Conservation (phyloP, 345 rosid species). For the Boechera divaricarpa region DNA sequence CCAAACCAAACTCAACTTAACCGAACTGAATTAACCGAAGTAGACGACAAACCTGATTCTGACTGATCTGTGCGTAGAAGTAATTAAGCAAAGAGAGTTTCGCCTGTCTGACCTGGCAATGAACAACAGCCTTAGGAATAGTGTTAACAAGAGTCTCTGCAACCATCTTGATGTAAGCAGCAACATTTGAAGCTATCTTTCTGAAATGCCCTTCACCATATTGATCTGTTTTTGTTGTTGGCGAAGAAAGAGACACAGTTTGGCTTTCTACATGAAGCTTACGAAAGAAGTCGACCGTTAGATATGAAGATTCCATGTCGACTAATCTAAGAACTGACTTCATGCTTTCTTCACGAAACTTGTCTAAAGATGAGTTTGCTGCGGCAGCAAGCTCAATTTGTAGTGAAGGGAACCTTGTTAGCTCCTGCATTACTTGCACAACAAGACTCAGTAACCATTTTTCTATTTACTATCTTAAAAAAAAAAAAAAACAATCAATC, state of each 20-base stretch:
- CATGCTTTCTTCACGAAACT: conserved; percentile 74
- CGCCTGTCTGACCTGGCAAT: conserved; percentile 84
- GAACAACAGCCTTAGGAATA: conserved; percentile 77
- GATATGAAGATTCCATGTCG: conserved; percentile 83
- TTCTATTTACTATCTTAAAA: neutral
- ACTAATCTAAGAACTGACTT: conserved; percentile 65
- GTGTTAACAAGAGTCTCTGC: conserved; percentile 66
- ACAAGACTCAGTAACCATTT: neutral
- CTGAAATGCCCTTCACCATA: conserved; percentile 64
- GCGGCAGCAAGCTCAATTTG: conserved; percentile 75
- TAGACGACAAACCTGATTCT: conserved; percentile 54
- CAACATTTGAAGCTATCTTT: conserved; percentile 74
- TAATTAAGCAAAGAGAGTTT: conserved; percentile 61
- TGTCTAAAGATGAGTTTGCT: conserved; percentile 65
- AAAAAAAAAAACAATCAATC: conserved; percentile 13
- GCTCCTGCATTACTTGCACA: conserved; percentile 54
- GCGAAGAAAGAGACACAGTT: conserved; percentile 28
- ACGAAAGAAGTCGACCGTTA: conserved; percentile 83
- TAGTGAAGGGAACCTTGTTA: conserved; percentile 72
- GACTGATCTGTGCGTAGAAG: conserved; percentile 72
- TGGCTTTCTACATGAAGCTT: conserved; percentile 65
- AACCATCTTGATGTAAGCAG: conserved; percentile 71
- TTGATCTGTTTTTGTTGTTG: conserved; percentile 47
- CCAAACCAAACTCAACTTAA: conserved; percentile 1
- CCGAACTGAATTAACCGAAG: neutral